Conservation (phyloP, 2,329 filamentous ascomycete genomes). For the Pseudogymnoascus sp. region DNA sequence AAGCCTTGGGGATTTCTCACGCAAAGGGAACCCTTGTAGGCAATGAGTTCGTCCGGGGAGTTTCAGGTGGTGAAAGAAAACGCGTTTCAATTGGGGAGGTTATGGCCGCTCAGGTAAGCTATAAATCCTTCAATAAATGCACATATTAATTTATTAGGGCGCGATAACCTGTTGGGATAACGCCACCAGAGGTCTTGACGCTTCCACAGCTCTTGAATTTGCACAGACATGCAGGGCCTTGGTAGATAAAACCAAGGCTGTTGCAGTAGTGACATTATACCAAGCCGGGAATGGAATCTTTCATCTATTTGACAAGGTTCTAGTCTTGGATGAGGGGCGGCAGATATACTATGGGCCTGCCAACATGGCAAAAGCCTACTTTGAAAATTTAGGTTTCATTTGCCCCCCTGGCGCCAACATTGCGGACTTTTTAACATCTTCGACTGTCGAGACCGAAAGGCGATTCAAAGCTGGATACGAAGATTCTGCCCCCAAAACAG, state of each 20-base stretch:
- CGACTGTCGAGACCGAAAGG: constrained; percentile 60
- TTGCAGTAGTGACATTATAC: constrained; percentile 58
- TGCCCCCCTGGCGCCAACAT: constrained; percentile 55
- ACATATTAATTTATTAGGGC: neutral
- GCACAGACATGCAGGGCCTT: constrained; percentile 53
- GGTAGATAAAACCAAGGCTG: constrained; percentile 53
- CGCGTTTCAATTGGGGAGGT: constrained; percentile 52
- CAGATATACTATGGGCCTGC: constrained; percentile 58
- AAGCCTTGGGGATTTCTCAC: constrained; percentile 39
- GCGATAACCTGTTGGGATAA: constrained; percentile 60
- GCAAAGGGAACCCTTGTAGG: constrained; percentile 48
- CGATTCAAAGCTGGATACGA: constrained; percentile 42
- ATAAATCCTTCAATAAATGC: constrained; percentile 25
- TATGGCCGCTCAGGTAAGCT: constrained; percentile 30
- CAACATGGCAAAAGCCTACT: constrained; percentile 52
- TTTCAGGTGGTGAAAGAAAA: constrained; percentile 54
- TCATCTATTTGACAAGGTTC: constrained; percentile 61
- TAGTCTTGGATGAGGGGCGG: constrained; percentile 59
- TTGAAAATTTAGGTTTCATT: constrained; percentile 56
- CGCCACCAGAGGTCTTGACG: constrained; percentile 56
- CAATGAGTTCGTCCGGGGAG: constrained; percentile 52
- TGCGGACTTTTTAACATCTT: constrained; percentile 57
- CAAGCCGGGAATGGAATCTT: constrained; percentile 65
- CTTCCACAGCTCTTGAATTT: constrained; percentile 54
- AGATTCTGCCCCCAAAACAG: constrained; percentile 38